phyloP scores from a whole-genome alignment of 148 eudicot genomes.

The Silene uniflora region DNA sequence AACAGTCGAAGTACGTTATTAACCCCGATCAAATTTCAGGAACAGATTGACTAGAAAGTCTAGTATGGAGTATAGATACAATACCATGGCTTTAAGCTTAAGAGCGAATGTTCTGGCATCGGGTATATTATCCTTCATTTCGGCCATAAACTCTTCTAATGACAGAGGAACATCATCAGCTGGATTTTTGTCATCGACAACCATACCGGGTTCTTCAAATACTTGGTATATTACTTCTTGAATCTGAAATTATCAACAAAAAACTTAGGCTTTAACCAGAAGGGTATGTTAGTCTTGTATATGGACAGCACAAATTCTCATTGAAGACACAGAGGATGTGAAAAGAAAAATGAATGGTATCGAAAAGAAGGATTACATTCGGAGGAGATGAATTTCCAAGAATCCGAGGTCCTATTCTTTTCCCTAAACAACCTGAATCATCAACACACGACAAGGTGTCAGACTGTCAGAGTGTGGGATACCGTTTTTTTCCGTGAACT shows the following conservation, averaged over 20 bases:
- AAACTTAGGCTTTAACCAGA: not conserved
- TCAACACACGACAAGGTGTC: not conserved
- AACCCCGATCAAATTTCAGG: no score
- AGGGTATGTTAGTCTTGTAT: not conserved
- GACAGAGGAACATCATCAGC: conserved; percentile 58
- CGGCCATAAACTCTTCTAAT: conserved; percentile 60
- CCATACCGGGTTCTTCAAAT: conserved; percentile 51
- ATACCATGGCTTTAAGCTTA: conserved; percentile 82
- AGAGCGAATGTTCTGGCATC: conserved; percentile 78
- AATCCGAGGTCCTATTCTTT: conserved; percentile 63
- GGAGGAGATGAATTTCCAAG: conserved; percentile 48
- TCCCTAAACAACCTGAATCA: conserved; percentile 78
- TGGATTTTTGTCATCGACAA: conserved; percentile 25
- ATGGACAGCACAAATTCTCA: no score
- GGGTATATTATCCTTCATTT: conserved; percentile 50
- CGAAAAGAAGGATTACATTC: conserved; percentile 38
- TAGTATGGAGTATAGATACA: not conserved
- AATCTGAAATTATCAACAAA: conserved; percentile 34
- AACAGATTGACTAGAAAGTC: not conserved
- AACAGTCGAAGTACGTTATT: no score
- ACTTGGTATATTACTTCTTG: conserved; percentile 86
- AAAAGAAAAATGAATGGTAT: not conserved
- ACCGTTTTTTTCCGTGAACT: no score
- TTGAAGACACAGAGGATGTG: not conserved
- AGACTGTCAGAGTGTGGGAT: no score